Conservation (phyloP, 129 eudicot species). For the Flaveria ramosissima region DNA sequence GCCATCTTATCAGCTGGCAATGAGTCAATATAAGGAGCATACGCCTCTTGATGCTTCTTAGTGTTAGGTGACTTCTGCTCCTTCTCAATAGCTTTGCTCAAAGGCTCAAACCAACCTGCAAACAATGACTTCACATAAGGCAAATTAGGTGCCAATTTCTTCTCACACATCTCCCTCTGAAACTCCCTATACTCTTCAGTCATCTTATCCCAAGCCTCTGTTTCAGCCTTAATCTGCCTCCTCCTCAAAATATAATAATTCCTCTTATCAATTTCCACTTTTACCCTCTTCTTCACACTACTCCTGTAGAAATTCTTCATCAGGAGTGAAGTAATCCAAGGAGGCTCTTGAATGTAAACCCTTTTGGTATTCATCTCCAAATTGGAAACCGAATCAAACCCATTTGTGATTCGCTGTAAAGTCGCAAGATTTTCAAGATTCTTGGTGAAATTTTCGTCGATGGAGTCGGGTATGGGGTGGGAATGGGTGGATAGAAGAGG, state of each 20-base stretch:
- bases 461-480: constrained; percentile 53
- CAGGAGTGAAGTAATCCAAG: constrained; percentile 70
- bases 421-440: constrained; percentile 48
- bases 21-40: constrained; percentile 56
- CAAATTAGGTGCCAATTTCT: constrained; percentile 83
- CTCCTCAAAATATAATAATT: constrained; percentile 61
- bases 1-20: constrained; percentile 97
- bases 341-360: constrained; percentile 71
- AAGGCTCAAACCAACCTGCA: constrained; percentile 94
- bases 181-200: constrained; percentile 80
- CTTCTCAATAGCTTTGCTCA: constrained; percentile 66
- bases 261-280: constrained; percentile 62
- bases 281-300: constrained; percentile 37
- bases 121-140: constrained; percentile 82
- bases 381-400: constrained; percentile 32
- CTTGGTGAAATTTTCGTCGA: constrained; percentile 56
- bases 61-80: constrained; percentile 56
- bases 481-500: constrained; percentile 47
- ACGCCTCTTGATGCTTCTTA: constrained; percentile 51
- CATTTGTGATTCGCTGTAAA: constrained; percentile 51
- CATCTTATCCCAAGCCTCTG: constrained; percentile 94
- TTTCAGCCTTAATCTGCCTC: constrained; percentile 84
- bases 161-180: constrained; percentile 90
- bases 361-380: constrained; percentile 35
- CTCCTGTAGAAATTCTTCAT: constrained; percentile 51